Percentiles rank a stretch among this genome's conserved stretches.
phyloP scores from a whole-genome alignment of 106 monocot species.

The Phalaenopsis equestris region DNA sequence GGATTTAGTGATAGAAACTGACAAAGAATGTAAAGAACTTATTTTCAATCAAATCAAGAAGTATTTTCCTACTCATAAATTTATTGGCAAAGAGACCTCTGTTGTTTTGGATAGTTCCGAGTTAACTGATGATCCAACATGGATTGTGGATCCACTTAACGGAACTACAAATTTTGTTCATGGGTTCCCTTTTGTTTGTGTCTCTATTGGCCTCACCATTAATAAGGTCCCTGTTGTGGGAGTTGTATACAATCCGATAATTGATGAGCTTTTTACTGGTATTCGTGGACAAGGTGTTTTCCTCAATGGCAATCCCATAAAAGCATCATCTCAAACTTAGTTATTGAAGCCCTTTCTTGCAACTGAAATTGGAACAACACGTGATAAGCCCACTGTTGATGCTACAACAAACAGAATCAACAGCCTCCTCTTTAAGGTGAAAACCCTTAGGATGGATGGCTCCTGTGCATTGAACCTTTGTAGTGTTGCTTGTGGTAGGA shows the following conservation, averaged over 20 bases:
- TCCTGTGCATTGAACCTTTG: constrained; percentile 84
- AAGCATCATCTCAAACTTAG: constrained; percentile 74
- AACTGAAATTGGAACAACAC: constrained; percentile 79
- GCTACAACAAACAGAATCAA: constrained; percentile 76
- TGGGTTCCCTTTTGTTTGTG: constrained; percentile 95
- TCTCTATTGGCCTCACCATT: constrained; percentile 96
- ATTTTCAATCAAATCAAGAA: constrained; percentile 79
- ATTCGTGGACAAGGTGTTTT: constrained; percentile 89
- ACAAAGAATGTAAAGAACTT: constrained; percentile 82
- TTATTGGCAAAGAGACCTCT: constrained; percentile 92
- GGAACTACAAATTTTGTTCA: constrained; percentile 99
- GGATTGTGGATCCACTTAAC: constrained; percentile 98
- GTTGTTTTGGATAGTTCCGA: constrained; percentile 58
- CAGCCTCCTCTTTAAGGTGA: constrained; percentile 73
- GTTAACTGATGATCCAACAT: constrained; percentile 80
- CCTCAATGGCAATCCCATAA: constrained; percentile 76
- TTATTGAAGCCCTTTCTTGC: constrained; percentile 84
- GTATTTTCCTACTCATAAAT: constrained; percentile 77
- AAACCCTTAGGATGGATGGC: constrained; percentile 42
- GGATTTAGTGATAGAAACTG: constrained; percentile 98
- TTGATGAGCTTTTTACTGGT: constrained; percentile 81
- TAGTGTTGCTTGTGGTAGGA: constrained; percentile 79
- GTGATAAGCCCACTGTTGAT: constrained; percentile 72
- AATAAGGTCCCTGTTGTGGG: constrained; percentile 81
- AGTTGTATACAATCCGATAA: constrained; percentile 89